Evolutionary conservation across 805 yeast genomes (phyloP), one percentile per base, ranked within the genome.

Genomic region (Priceomyces carsonii): DNA sequence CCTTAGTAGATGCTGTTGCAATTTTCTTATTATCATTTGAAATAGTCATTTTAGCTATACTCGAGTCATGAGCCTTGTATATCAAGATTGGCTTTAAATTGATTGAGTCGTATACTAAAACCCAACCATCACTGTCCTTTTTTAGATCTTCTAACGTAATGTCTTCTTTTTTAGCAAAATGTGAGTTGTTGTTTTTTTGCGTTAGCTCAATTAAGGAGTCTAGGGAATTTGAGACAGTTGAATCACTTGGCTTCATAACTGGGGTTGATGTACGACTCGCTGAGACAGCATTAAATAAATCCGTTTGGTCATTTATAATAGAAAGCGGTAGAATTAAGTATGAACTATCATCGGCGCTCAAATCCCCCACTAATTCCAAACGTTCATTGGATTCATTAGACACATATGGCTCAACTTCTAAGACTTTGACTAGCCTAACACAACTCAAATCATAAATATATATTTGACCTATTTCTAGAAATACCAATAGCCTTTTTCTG

Each of bases 391-490:
- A 32, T 9, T 38, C 39, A 8, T 18, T 19, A n/a, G 26, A 5
- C 7, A 35, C 9, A 31, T 26, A 36, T 3, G 42, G 20, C 19
- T 56, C 51, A 6, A 60, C 43, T 25, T 66, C 67, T 32, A 69
- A 47, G 8, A 66, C 59, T 40, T 66, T 66, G 26, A 91, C 57
- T 17, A 90, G 73, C 51, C 85, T 80, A 82, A 91, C 89, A 57
- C 95, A 86, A 38, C 93, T 79, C 42, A 91, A 82, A 58, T 91
- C 97, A 63, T 91, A 93, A 30, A 91, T 77, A 55, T 80, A 85
- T 7, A 93, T 78, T 59, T 90, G 95, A 41, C 87, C 91, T 32
- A 78, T 70, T 39, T 66, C 63, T 35, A 91, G 66, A 5, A 85
- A 78, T 12, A 90, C 93, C 20, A 87, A 73, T 45, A 91, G 70